Evolutionary conservation across 805 yeast genomes (phyloP), one percentile per base, ranked within the genome.

Genomic region (Kodamaea sagamina): DNA sequence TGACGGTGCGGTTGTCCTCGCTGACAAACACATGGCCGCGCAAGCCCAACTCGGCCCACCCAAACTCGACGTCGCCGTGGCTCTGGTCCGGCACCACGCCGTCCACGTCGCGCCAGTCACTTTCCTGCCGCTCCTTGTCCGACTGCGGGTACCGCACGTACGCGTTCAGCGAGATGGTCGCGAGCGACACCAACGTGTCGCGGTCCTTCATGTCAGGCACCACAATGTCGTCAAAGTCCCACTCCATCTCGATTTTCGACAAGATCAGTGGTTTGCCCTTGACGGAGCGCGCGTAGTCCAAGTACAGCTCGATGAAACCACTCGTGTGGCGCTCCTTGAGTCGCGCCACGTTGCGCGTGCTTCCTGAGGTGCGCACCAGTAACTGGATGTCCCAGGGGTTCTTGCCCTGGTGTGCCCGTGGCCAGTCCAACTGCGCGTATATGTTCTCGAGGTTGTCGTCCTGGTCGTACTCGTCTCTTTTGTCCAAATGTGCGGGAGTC

Each of bases 161-260:
- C 2, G 98, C 97, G 60, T 93, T 86, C 1, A 96, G 86, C 0
- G 96, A 81, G 80, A 92, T 86, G 41, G 82, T 63, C 0, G 97
- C 98, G 32, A 92, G 65, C 1, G 86, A 67, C 2, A 90, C 68
- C 3, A 92, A 60, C 0, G 97, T 87, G 29, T 79, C 80, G 41
- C 76, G 77, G 61, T 90, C 96, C 1, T 80, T 67, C 6, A 92
- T 67, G 52, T 93, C 79, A 0, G 99, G 99, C 1, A 85, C 75
- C 1, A 69, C 41, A 1, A 83, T 72, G 12, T 64, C 65, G 1
- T 71, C 74, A 34, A 63, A 72, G 11, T 62, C 63, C 95, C 95
- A 88, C 39, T 84, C 88, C n/a, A 84, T 53, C 18, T 66, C 55
- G 11, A 79, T 71, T 50, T 52, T 58, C 11, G 62, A 56, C 15